A percentile compares a stretch with the other conserved stretches of the same genome.
phyloP scores from a whole-genome alignment of 2,329 filamentous ascomycete species.

The Neurospora crassa region DNA sequence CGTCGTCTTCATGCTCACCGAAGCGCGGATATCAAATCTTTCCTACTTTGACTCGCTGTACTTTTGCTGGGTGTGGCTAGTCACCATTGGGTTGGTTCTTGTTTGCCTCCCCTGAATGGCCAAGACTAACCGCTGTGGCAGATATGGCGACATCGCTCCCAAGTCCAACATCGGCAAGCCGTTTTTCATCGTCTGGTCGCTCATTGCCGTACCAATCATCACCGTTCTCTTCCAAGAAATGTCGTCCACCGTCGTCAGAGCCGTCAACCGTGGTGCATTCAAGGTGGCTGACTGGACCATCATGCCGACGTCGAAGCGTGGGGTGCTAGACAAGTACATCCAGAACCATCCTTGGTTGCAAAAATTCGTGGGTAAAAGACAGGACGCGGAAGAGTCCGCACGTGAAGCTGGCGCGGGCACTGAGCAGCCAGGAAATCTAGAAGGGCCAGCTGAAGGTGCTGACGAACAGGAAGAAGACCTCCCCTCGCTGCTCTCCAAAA shows the following conservation, averaged over 20 bases:
- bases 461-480: conserved; percentile 29
- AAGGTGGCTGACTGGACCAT: conserved; percentile 55
- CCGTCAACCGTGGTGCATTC: conserved; percentile 53
- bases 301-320: conserved; percentile 34
- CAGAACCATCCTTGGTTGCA: neutral
- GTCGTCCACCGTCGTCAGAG: conserved; percentile 52
- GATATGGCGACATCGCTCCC: conserved; percentile 56
- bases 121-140: neutral
- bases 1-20: conserved; percentile 52
- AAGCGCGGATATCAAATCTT: conserved; percentile 40
- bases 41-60: conserved; percentile 58
- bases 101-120: neutral
- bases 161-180: conserved; percentile 55
- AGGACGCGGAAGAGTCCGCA: neutral
- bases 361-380: neutral
- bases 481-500: conserved; percentile 42
- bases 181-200: conserved; percentile 62
- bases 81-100: conserved; percentile 47
- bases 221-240: conserved; percentile 57
- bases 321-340: neutral
- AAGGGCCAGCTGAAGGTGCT: accelerated
- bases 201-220: conserved; percentile 61
- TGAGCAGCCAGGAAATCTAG: neutral
- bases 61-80: conserved; percentile 58
- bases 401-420: no score